phyloP scores from a whole-genome alignment of 768 basidiomycete species.

The Lactarius quietus region DNA sequence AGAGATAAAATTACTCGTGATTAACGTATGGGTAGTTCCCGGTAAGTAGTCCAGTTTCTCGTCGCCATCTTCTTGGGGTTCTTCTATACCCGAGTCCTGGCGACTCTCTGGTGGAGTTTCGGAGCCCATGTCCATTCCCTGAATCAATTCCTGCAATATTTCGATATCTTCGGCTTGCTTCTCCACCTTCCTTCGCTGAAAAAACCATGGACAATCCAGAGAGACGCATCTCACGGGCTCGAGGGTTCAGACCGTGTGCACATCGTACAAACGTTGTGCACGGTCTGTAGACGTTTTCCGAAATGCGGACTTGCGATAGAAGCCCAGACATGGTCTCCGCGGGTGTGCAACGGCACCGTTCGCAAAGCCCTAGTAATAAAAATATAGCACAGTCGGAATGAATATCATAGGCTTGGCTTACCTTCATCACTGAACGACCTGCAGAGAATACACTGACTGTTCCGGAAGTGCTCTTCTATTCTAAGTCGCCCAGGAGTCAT shows the following conservation, averaged over 20 bases:
- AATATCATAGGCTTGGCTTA: constrained; percentile 29
- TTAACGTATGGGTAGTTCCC: background rate
- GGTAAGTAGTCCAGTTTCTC: background rate
- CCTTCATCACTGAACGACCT: constrained; percentile 52
- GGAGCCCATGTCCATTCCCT: constrained; percentile 14
- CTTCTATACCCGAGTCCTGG: background rate
- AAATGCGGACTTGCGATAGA: constrained; percentile 33
- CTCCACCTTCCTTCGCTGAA: constrained; percentile 34
- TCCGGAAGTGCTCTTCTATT: constrained; percentile 76
- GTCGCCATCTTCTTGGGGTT: background rate
- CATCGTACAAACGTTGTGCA: constrained; percentile 39
- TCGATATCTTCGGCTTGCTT: constrained; percentile 23
- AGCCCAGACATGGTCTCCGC: constrained; percentile 36
- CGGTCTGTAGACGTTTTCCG: constrained; percentile 33
- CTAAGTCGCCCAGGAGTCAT: constrained; percentile 41
- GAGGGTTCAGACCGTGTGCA: constrained; percentile 36
- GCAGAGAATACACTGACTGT: constrained; percentile 68
- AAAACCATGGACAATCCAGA: constrained; percentile 47
- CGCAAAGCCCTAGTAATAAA: constrained; percentile 36
- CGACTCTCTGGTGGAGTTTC: constrained; percentile 9
- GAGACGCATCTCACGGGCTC: constrained; percentile 42
- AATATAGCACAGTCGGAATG: background rate
- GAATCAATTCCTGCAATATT: constrained; percentile 16
- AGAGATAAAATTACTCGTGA: background rate
- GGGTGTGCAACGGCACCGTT: constrained; percentile 28